Evolutionary conservation across 768 basidiomycete species (phyloP), one percentile per base, ranked within the genome.

Genomic region (Kwoniella europaea): DNA sequence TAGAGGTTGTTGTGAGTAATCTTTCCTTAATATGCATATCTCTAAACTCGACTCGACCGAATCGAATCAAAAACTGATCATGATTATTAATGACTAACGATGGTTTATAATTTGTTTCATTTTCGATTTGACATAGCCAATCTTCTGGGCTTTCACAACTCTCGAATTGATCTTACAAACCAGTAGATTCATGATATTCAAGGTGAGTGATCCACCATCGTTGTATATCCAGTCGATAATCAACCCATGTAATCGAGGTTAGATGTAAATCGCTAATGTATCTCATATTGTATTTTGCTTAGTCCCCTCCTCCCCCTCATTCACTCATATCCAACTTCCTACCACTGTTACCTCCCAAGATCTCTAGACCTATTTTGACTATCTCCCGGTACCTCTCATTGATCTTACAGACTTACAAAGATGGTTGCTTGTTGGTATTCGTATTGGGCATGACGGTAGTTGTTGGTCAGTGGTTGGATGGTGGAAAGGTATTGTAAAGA

Each of bases 81-180:
- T n/a, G n/a, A n/a, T n/a, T n/a, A n/a, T n/a, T n/a, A n/a, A n/a
- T n/a, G n/a, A n/a, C n/a, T n/a, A n/a, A n/a, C n/a, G n/a, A 27
- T 27, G 27, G 2, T 27, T 27, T 27, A 27, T 57, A 43, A 27
- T 15, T 44, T n/a, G 35, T 35, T 35, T 35, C 35, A 35, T 35
- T 35, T 35, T 35, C 35, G 6, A 35, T 6, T 35, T 35, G 35
- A 35, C 6, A 35, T 50, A 84, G 84, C 83, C 84, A 16, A 69
- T 84, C 12, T 83, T 84, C 69, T 84, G 82, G 82, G 82, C 83
- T 1, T 84, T 84, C 65, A 74, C 78, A 0, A 84, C 82, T 3
- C 44, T 84, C 22, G 79, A 83, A 58, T 72, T 84, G 15, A 78
- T 84, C 22, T 75, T 84, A 0, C 82, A 83, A 62, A 83, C 81